A percentile compares a stretch with the other conserved stretches of the same genome.
Conservation (phyloP, 2,329 filamentous ascomycete species). For the Emmonsia crescens region DNA sequence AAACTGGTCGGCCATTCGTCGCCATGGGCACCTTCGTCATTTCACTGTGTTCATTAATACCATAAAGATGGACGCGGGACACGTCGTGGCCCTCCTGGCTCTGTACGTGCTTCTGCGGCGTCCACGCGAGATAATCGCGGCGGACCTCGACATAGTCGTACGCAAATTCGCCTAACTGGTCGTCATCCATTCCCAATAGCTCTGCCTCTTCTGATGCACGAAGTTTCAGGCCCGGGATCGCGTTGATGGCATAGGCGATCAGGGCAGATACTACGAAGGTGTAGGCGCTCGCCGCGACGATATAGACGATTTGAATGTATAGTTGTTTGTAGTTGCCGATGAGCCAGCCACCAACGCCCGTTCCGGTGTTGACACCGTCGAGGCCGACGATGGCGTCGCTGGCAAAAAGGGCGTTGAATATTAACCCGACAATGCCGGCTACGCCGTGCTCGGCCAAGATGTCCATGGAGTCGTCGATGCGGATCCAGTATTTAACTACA, state of each 20-base stretch:
- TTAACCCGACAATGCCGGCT: constrained; percentile 69
- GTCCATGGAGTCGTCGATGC: constrained; percentile 79
- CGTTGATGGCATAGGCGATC: constrained; percentile 60
- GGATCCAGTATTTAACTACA: constrained; percentile 60
- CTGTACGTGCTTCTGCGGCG: constrained; percentile 34
- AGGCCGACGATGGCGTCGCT: constrained; percentile 63
- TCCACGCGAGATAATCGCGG: constrained; percentile 42
- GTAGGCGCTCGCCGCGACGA: constrained; percentile 54
- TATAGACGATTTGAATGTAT: constrained; percentile 60
- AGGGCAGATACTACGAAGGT: constrained; percentile 57
- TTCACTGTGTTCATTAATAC: constrained; percentile 49
- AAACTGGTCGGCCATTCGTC: background rate
- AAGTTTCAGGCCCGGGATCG: constrained; percentile 58
- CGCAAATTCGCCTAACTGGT: constrained; percentile 42
- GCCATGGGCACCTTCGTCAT: constrained; percentile 34
- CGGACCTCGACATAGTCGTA: constrained; percentile 44
- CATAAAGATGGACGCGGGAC: constrained; percentile 49
- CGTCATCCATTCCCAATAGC: constrained; percentile 51
- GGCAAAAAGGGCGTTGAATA: constrained; percentile 67
- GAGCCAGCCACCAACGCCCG: constrained; percentile 53
- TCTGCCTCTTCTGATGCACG: constrained; percentile 57
- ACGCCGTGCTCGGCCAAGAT: constrained; percentile 84
- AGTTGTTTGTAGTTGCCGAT: constrained; percentile 61
- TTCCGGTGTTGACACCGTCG: constrained; percentile 50
- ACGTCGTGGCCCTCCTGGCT: constrained; percentile 42